Base-by-base conservation (phyloP, 768 basidiomycete species). In the Boletales sp. region DNA sequence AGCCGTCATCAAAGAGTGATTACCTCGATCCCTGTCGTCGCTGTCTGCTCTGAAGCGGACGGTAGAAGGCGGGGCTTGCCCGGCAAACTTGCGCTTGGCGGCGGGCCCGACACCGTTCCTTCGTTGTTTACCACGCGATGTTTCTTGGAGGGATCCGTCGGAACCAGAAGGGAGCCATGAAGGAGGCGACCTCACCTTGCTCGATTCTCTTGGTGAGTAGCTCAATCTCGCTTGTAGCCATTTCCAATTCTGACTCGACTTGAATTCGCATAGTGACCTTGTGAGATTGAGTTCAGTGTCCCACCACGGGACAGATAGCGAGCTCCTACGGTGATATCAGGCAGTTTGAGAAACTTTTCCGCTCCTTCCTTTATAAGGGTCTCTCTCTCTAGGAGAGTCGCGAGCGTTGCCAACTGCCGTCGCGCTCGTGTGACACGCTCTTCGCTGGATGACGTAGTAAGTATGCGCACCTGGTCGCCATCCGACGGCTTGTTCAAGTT, bases 301-400 rank as follows among this genome's bases (percentile, higher is more conserved):
- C 42, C 45, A 29, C 18, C 24, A 51, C 35, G 51, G 38, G n/a
- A 49, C 43, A 43, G 48, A 50, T 24, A 18, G 46, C 21, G 10
- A 32, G 37, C 14, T 11, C 65, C 19, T 58, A 84, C 84, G 40
- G 74, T 74, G 36, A 83, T 61, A 30, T 21, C 21, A 21, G 76
- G 69, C 69, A 89, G 84, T 57, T 83, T 82, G 13, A 97, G 73
- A 53, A 97, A 77, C 57, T 88, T 93, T 73, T 94, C 91, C 1
- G 94, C 94, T 11, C 94, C 94, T 67, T 93, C 92, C 65, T 84
- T 91, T 53, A 97, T 91, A 47, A 87, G 77, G 53, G 81, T 82
- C 70, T 94, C 86, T 52, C 88, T 76, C 46, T 81, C 80, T 17
- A 94, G 74, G 60, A 84, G 82, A 47, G 75, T 77, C 43, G 81